A percentile compares a stretch with the other conserved stretches of the same genome.
Conservation (phyloP, 1,139 yeast species). For the Casaregolazyma lundiana region DNA sequence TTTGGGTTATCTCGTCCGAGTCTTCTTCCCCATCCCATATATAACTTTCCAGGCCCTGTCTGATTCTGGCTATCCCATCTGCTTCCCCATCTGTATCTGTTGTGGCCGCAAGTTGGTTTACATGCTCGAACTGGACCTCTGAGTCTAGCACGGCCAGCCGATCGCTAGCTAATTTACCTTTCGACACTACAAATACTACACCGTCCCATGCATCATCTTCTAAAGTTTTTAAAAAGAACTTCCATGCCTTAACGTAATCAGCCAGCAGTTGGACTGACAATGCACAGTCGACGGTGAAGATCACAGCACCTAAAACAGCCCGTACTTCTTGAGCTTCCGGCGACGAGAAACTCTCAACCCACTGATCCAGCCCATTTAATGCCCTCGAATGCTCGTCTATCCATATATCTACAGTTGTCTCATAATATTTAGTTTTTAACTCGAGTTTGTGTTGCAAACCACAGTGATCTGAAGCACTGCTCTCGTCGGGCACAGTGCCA, state of each 20-base stretch:
- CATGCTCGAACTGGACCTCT: conserved; percentile 29
- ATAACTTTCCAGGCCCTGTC: conserved; percentile 28
- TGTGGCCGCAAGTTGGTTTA: conserved; percentile 17
- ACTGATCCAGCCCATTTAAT: conserved; percentile 18
- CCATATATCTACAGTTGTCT: conserved; percentile 37
- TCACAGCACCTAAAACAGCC: conserved; percentile 37
- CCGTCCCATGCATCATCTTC: conserved; percentile 30
- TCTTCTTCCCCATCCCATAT: conserved; percentile 20
- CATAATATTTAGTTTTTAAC: conserved; percentile 38
- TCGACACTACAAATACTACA: conserved; percentile 23
- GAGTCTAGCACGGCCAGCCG: conserved; percentile 19
- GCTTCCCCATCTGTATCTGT: conserved; percentile 10
- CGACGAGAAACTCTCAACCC: conserved; percentile 37
- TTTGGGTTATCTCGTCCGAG: conserved; percentile 14
- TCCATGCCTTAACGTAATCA: conserved; percentile 17
- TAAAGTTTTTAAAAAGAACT: conserved; percentile 19
- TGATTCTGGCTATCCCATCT: conserved; percentile 25
- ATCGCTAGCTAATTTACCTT: conserved; percentile 9
- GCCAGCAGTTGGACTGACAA: not conserved
- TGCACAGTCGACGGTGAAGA: conserved; percentile 32
- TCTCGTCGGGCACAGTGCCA: conserved; percentile 16
- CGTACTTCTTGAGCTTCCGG: conserved; percentile 39
- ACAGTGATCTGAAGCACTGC: conserved; percentile 26
- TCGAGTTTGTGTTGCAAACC: conserved; percentile 34
- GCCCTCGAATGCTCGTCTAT: conserved; percentile 37